Conservation (phyloP, 2,329 filamentous ascomycete species). For the Pestalotiopsis fici region DNA sequence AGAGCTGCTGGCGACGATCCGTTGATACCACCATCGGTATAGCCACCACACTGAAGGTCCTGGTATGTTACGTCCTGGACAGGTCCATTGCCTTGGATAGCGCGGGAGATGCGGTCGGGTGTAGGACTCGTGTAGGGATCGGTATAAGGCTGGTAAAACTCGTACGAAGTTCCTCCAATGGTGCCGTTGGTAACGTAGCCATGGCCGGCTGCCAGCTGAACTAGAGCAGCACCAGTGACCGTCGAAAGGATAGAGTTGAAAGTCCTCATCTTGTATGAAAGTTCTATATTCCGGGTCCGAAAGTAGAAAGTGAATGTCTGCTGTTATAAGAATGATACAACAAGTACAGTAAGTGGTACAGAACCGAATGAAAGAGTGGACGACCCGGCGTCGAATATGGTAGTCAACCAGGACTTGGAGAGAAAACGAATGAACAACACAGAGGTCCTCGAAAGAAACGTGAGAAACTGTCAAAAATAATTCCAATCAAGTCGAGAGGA, state of each 20-base stretch:
- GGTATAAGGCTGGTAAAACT: slow-evolving; percentile 39
- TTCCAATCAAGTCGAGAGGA: not conserved
- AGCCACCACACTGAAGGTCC: slow-evolving; percentile 59
- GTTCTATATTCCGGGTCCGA: not conserved
- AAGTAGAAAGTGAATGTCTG: not conserved
- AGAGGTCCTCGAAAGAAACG: not conserved
- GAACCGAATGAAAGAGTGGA: slow-evolving; percentile 4
- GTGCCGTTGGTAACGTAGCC: slow-evolving; percentile 48
- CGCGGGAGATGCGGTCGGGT: slow-evolving; percentile 55
- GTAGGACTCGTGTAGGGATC: slow-evolving; percentile 36
- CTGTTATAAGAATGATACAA: not conserved
- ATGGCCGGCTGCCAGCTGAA: slow-evolving; percentile 38
- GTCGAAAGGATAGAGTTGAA: slow-evolving; percentile 17
- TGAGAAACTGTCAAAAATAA: not conserved
- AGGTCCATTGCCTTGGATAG: slow-evolving; percentile 59
- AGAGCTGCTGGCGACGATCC: slow-evolving; percentile 54
- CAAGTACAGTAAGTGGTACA: not conserved
- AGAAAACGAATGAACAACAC: not conserved
- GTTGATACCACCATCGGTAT: slow-evolving; percentile 45
- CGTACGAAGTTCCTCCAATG: slow-evolving; percentile 41
- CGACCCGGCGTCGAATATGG: slow-evolving; percentile 2
- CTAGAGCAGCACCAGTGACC: slow-evolving; percentile 32
- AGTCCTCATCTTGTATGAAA: slow-evolving; percentile 23
- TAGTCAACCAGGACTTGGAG: slow-evolving; percentile 8
- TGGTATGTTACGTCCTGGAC: slow-evolving; percentile 52